Conservation (phyloP, 176 grass and related monocot species). For the Triticum timopheevii region DNA sequence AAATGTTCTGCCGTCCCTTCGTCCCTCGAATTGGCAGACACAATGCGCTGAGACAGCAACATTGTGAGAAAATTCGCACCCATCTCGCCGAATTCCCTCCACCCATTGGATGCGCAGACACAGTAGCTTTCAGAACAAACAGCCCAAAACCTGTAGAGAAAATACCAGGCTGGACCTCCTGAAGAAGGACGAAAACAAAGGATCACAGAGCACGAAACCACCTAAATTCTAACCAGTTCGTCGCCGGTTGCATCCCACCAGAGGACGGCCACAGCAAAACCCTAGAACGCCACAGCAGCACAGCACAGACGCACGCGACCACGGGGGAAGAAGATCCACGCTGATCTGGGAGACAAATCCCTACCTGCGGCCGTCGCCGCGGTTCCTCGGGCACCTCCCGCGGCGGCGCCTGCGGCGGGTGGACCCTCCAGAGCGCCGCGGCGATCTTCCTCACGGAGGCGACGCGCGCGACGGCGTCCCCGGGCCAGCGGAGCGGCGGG, state of each 20-base stretch:
- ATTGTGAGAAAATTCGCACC: not conserved
- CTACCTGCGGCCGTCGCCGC: slow-evolving; percentile 39
- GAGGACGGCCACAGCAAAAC: not conserved
- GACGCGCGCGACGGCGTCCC: not conserved
- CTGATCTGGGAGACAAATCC: slow-evolving; percentile 27
- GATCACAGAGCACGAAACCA: slow-evolving; percentile 6
- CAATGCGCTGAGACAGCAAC: not conserved
- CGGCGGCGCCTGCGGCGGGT: slow-evolving; percentile 31
- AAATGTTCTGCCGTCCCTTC: not conserved
- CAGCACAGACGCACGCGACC: not conserved
- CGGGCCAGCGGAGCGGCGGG: slow-evolving; percentile 28
- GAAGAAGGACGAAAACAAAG: not conserved
- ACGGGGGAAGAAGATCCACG: not conserved
- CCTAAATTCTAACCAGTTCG: not conserved
- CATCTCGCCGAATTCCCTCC: not conserved
- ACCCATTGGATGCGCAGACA: not conserved
- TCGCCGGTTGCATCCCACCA: slow-evolving; percentile 17
- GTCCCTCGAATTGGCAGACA: not conserved
- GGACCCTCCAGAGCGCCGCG: slow-evolving; percentile 52
- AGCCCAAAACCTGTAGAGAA: not conserved
- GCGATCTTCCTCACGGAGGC: slow-evolving; percentile 71
- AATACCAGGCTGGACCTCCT: no score
- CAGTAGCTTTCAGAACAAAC: slow-evolving; percentile 4
- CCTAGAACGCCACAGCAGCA: not conserved
- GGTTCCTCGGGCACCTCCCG: slow-evolving; percentile 10